Evolutionary conservation across 345 rosid genomes (phyloP), one percentile per base, ranked within the genome.

Genomic region (Eucalyptus curtisii): DNA sequence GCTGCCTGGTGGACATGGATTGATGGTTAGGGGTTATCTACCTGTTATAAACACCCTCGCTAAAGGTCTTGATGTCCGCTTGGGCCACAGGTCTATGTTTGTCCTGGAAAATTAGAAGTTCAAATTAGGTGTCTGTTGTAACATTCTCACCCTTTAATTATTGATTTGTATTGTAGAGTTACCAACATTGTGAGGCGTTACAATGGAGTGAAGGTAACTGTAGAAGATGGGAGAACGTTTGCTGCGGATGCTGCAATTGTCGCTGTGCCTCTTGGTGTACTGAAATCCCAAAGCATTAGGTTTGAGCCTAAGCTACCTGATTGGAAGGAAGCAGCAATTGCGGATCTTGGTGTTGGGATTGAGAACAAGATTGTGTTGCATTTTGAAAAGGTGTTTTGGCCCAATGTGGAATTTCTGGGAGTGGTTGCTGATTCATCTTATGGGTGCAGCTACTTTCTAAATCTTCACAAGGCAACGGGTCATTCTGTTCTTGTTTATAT

Each of bases 391-490:
- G 99, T 98, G 87, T 98, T 98, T 89, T 98, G 99, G 99, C 99
- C 99, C 17, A 97, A 97, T 86, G 99, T 98, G 81, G 99, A 98
- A 95, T 98, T 97, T 92, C 92, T 98, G 86, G 99, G 99, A 68
- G 97, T 98, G 44, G 99, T 98, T 86, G 95, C 99, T 12, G 98
- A 95, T 68, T 95, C 99, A 20, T 90, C 99, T 22, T 98, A 97
- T 89, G 93, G 93, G 80, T 98, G 99, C 94, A 97, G 99, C 93
- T 98, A 98, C 92, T 98, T 97, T 86, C 92, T 98, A 87, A 98
- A 98, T 92, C 99, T 98, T 89, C 99, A 98, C 93, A 98, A 98
- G 94, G 99, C 99, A 82, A 98, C 99, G 0, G 95, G 97, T 59
- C 97, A 95, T 76, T 88, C 96, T 49, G 97, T 97, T 88, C 99